Conservation (phyloP, 176 grass and related monocot genomes). For the Triticum aestivum region IWGSC_CS_RefSeq_v2.1 NC_057811.1:374790003-374790502, state of each 20-base stretch:
- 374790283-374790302: not conserved
- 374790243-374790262: not conserved
- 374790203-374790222: not conserved
- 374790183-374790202: not conserved
- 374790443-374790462: slow-evolving; percentile 83
- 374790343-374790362: not conserved
- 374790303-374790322: not conserved
- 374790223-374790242: not conserved
- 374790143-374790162: slow-evolving; percentile 43
- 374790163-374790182: too few relatives aligned
- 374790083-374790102: slow-evolving; percentile 53
- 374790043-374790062: slow-evolving; percentile 25
- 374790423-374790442: slow-evolving; percentile 53
- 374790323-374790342: too few relatives aligned
- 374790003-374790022: slow-evolving; percentile 7
- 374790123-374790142: slow-evolving; percentile 41
- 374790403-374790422: slow-evolving; percentile 32
- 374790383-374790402: slow-evolving; percentile 68
- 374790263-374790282: not conserved
- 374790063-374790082: not conserved
- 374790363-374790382: not conserved
- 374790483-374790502: slow-evolving; percentile 92
- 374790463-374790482: slow-evolving; percentile 92
- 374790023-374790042: slow-evolving; percentile 10
- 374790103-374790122: slow-evolving; percentile 49